Evolutionary conservation across 2,329 filamentous ascomycete genomes (phyloP).

Genomic region (Paraphaeosphaeria minitans): DNA sequence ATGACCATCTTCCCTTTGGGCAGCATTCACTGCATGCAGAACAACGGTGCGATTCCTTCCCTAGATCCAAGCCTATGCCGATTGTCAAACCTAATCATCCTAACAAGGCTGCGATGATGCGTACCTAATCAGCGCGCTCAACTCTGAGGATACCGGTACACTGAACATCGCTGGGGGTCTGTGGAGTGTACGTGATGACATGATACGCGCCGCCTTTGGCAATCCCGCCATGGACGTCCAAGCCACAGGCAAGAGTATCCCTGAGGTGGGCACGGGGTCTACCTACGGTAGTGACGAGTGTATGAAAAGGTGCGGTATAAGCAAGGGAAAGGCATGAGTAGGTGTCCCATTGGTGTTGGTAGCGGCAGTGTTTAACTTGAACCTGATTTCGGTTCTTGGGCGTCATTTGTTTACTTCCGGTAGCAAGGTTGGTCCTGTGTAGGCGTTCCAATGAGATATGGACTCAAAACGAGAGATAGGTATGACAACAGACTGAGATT

Average conservation of each 20-base stretch:
- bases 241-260: slow-evolving; percentile 39
- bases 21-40: slow-evolving; percentile 58
- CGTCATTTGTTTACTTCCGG: not conserved
- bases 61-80: not conserved
- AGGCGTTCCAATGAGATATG: not conserved
- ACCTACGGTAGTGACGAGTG: slow-evolving; percentile 50
- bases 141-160: slow-evolving; percentile 57
- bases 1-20: slow-evolving; percentile 59
- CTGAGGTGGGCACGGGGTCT: slow-evolving; percentile 50
- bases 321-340: not conserved
- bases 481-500: not conserved
- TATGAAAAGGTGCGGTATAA: slow-evolving; percentile 23
- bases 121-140: slow-evolving; percentile 57
- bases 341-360: not conserved
- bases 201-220: slow-evolving; percentile 53
- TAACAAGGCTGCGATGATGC: slow-evolving; percentile 54
- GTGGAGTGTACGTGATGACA: slow-evolving; percentile 47
- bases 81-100: slow-evolving; percentile 1
- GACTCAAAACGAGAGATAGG: not conserved
- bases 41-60: slow-evolving; percentile 50
- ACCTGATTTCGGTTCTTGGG: not conserved
- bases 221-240: slow-evolving; percentile 39
- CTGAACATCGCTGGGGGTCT: slow-evolving; percentile 54
- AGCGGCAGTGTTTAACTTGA: not conserved
- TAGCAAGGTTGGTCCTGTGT: not conserved